These are phyloP conservation scores for Juglanconis sp. DNA, from an alignment of 2,329 filamentous ascomycete species.

Conservation along the genomic window DNA sequence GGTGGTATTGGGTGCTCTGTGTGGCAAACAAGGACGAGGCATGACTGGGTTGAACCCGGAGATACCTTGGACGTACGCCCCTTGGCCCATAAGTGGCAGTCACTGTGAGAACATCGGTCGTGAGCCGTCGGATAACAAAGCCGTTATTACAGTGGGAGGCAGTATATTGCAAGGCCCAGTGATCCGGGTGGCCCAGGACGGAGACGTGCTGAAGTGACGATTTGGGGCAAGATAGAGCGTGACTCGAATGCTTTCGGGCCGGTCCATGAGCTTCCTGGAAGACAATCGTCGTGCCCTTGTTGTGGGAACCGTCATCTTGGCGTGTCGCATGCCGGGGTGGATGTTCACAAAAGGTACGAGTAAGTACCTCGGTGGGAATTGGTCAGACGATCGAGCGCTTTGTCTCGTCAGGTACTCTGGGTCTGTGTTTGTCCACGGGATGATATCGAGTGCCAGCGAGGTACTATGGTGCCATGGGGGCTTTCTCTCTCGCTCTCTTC, in stretches of 20 bases:
- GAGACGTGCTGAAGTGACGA: not conserved
- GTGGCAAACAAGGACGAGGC: not conserved
- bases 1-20: not conserved
- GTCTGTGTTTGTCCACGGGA: too few species aligned
- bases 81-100: not conserved
- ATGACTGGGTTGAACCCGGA: not conserved
- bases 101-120: not conserved
- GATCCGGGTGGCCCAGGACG: not conserved
- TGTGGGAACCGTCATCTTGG: conserved; percentile 4
- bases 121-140: not conserved
- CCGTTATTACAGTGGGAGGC: not conserved
- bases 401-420: not conserved
- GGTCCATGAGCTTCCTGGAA: not conserved
- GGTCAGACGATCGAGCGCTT: too few species aligned
- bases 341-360: not conserved
- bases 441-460: too few species aligned
- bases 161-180: not conserved
- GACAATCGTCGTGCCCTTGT: not conserved
- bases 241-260: conserved; percentile 4
- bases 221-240: not conserved
- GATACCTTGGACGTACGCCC: not conserved
- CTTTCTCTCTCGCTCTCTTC: not conserved
- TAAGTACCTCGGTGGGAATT: not conserved
- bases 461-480: too few species aligned
- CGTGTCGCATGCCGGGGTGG: not conserved